Base-by-base conservation (phyloP, 306 rosid genomes). In the Hippophae rhamnoides region DNA sequence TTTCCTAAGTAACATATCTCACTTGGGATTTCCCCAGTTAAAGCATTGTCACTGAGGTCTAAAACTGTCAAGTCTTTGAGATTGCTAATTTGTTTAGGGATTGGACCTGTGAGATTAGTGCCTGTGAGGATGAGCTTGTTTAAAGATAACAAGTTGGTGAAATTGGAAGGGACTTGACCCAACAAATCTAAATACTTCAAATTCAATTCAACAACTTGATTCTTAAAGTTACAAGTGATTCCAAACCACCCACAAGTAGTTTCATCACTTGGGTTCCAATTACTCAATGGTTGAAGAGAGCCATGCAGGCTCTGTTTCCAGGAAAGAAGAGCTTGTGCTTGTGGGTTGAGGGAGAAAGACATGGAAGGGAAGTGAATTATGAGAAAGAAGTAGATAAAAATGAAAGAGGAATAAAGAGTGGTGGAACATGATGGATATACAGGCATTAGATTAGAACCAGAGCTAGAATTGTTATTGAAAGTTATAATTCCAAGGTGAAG, bases 191-290 rank as follows among this genome's bases (percentile, higher is more conserved):
- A 71, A 56, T 81, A 67, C 75, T 65, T 80, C 63, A 92, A 67
- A 65, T 78, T 80, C 54, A 92, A 67, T 76, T 71, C 76, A 49
- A 72, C 81, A 25, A 85, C 89, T 59, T 80, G 48, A 23, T 53
- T 67, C 47, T 76, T 75, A 47, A n/a, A 25, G 72, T 83, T 84
- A 84, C 99, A 92, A 13, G 65, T 64, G 60, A 92, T 74, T 44
- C 96, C 99, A 53, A 63, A 78, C 99, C 99, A 92, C 45, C 73
- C 71, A 63, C 99, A 92, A 57, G 99, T 96, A 14, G 82, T 78
- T 10, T 55, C 72, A 54, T 90, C 72, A 54, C 56, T 69, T 43
- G 86, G 76, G 68, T 83, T 61, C 98, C 98, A 90, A 56, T 65
- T 68, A 44, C 69, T 56, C 67, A 90, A 62, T 5, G 50, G 67